A percentile compares a stretch with the other conserved stretches of the same genome.
phyloP scores from a whole-genome alignment of 2,329 filamentous ascomycete species.

The Clonostachys solani region DNA sequence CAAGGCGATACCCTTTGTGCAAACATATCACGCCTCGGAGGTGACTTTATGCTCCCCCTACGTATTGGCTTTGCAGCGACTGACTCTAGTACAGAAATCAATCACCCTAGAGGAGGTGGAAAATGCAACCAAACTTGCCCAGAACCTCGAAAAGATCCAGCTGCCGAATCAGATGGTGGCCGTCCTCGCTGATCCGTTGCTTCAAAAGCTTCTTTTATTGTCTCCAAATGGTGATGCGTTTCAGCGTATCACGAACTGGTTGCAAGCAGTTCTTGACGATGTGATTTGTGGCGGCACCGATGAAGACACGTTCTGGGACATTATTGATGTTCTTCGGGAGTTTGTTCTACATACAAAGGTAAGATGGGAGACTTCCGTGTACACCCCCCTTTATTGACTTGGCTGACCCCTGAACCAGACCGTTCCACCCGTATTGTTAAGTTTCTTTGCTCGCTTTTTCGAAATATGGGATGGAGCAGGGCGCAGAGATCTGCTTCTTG shows the following conservation, averaged over 20 bases:
- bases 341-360: constrained; percentile 56
- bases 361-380: constrained; percentile 7
- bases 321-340: constrained; percentile 49
- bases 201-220: constrained; percentile 73
- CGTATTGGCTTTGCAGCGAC: neutral
- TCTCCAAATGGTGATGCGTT: constrained; percentile 48
- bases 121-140: constrained; percentile 63
- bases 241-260: constrained; percentile 54
- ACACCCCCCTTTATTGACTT: neutral
- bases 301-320: constrained; percentile 42
- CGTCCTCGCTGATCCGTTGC: constrained; percentile 68
- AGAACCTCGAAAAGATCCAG: constrained; percentile 72
- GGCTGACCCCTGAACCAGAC: constrained; percentile 21
- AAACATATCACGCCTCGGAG: constrained; percentile 70
- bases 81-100: constrained; percentile 15
- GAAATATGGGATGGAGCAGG: constrained; percentile 58
- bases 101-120: constrained; percentile 76
- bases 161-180: constrained; percentile 79
- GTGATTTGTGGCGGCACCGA: constrained; percentile 46
- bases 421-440: constrained; percentile 42
- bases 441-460: constrained; percentile 49
- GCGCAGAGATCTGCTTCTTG: constrained; percentile 48
- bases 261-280: constrained; percentile 51
- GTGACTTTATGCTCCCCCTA: constrained; percentile 27
- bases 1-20: constrained; percentile 60